Base-by-base conservation (phyloP, 2,329 filamentous ascomycete species). In the Colletotrichum camelliae region DNA sequence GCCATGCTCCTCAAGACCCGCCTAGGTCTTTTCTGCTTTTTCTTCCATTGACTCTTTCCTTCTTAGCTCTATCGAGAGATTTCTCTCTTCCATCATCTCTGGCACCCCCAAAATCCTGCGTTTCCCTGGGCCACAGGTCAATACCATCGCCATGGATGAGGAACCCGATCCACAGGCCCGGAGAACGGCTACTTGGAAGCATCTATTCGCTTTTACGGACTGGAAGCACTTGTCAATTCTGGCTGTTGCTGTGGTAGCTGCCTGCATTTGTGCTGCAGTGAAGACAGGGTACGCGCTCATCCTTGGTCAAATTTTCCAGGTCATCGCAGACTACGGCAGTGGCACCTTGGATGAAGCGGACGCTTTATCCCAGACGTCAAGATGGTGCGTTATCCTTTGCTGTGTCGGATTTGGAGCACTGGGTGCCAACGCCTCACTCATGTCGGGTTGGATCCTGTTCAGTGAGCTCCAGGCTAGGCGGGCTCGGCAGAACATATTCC, bases 381-480 rank as follows among this genome's bases (percentile, higher is more conserved):
- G 39, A n/a, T 68, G 92, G 85, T 93, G 92, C 62, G 78, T 93
- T 31, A 89, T 91, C 31, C 85, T 98, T 58, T 84, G 92, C 1
- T 88, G 87, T 0, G 83, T 98, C 0, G 95, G 94, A 0, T 82
- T 87, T 0, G 89, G 86, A 0, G 92, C 91, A 62, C 96, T 94
- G 91, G 61, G 95, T 1, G 84, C 93, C 18, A 93, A 94, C 78
- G 90, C 91, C 4, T 81, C 89, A 2, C 94, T 95, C 79, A 93
- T 95, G 79, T 88, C 89, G 2, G 83, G 91, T 1, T 98, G 96
- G 92, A 87, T 96, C 35, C 82, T 90, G 0, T 97, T 97, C 82
- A 95, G 96, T 16, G 96, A 98, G 83, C 80, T 95, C 3, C 95
- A 98, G 78, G 95, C 94, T 1, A 90, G 89, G 37, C 90, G 85